These are phyloP conservation scores for Aureobasidium sp. DNA, from an alignment of 2,329 filamentous ascomycete species.

Conservation along the genomic window DNA sequence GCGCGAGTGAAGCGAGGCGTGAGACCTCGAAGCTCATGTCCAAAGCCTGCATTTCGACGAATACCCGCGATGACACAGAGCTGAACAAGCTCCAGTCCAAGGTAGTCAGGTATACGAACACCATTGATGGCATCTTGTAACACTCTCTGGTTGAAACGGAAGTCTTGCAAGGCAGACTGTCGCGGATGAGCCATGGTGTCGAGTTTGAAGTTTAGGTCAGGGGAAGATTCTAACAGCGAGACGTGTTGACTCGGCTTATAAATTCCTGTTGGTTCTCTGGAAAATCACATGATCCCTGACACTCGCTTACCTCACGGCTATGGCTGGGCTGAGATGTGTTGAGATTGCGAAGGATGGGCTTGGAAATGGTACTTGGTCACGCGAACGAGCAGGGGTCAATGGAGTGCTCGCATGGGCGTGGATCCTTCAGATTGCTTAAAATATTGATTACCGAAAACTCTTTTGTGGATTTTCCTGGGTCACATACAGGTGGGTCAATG, in stretches of 20 bases:
- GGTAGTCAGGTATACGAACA: neutral
- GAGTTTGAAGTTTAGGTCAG: neutral
- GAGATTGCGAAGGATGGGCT: too few relatives aligned
- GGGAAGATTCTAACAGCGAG: neutral
- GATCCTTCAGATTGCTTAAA: too few relatives aligned
- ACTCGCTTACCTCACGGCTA: neutral
- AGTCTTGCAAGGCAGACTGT: conserved; percentile 6
- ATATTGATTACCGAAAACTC: too few relatives aligned
- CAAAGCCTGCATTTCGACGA: conserved; percentile 16
- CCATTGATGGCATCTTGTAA: neutral
- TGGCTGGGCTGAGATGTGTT: neutral
- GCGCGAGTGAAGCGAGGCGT: conserved; percentile 17
- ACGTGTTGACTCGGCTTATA: neutral
- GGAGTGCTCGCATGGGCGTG: too few relatives aligned
- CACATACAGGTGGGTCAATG: too few relatives aligned
- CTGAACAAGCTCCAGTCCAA: neutral
- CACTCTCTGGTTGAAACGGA: conserved; percentile 1
- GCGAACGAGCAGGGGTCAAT: too few relatives aligned
- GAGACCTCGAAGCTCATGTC: conserved; percentile 10
- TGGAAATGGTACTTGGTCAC: too few relatives aligned
- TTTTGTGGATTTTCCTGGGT: too few relatives aligned
- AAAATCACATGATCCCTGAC: neutral
- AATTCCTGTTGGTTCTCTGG: neutral
- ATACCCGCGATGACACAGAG: conserved; percentile 15
- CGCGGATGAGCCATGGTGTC: conserved; percentile 5